Base-by-base conservation (phyloP, 495 filamentous ascomycete species). In the Trichoderma asperelloides region DNA sequence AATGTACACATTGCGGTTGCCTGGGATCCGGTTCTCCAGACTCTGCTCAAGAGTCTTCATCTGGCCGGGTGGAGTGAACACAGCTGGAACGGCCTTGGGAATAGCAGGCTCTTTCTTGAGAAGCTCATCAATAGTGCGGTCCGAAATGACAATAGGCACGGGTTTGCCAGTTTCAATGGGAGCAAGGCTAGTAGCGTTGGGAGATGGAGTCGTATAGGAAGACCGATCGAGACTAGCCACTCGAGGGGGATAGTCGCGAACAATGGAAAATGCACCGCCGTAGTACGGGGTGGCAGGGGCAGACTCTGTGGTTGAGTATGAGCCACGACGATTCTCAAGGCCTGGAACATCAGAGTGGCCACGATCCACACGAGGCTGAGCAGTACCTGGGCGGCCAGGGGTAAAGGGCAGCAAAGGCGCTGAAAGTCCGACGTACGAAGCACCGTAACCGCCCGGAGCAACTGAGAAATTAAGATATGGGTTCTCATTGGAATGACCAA, bases 1-100 rank as follows among this genome's bases (percentile, higher is more conserved):
- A 68, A 99, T 96, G 79, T 99, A 99, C 69, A 99, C 94, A 70
- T 99, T 99, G 63, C 82, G 81, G 85, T 98, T 81, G 85, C 93
- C 71, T 79, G 89, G 74, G 86, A 85, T 91, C 45, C 90, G 89
- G 70, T 98, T 98, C 75, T 96, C 90, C 62, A 98, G 81, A 71
- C 92, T 92, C 78, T 96, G 92, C 69, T 93, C 91, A 39, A 97
- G 85, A 40, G 91, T 91, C 83, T 88, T 89, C 74, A 89, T 82
- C 78, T 83, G 91, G 72, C 86, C 87, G 65, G 80, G 88, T 72
- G 84, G 86, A 57, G 88, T 89, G 79, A 89, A 92, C 71, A 91
- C 86, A 16, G 93, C 92, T 27, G 93, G 93, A 63, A 98, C 90
- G 25, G 96, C 93, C 40, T 82, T 80, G n/a, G 95, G 95, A 70